Percentiles rank a stretch among this genome's conserved stretches.
These are phyloP conservation scores for Leptographium lundbergii DNA, from an alignment of 2,329 filamentous ascomycete genomes.

Conservation along the genomic window DNA sequence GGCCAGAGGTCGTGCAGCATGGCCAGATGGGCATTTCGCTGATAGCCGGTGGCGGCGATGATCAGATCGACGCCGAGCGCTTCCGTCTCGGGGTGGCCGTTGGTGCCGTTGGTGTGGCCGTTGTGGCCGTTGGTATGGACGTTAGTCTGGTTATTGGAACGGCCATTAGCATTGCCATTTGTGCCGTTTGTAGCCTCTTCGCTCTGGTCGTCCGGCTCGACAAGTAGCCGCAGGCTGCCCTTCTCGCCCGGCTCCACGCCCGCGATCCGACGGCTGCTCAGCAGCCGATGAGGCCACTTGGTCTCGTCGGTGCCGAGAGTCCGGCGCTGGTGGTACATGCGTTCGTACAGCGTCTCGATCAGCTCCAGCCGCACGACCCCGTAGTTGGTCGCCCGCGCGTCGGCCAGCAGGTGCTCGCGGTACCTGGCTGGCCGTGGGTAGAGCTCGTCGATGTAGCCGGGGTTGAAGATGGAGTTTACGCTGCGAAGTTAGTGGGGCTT, in stretches of 20 bases:
- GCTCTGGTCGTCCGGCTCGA: slow-evolving; percentile 29
- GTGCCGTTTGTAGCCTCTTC: slow-evolving; percentile 8
- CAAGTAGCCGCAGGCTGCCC: slow-evolving; percentile 40
- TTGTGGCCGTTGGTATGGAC: slow-evolving; percentile 9
- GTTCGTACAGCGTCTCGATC: slow-evolving; percentile 78
- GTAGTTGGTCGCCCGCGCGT: slow-evolving; percentile 83
- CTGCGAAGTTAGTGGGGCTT: slow-evolving; percentile 26
- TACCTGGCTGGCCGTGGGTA: slow-evolving; percentile 53
- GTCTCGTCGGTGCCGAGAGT: slow-evolving; percentile 53
- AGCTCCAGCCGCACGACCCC: slow-evolving; percentile 84
- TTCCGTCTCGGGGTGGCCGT: slow-evolving; percentile 17
- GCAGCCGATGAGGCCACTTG: slow-evolving; percentile 72
- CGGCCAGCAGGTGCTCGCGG: slow-evolving; percentile 47
- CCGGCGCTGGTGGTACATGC: slow-evolving; percentile 75
- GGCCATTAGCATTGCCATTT: slow-evolving; percentile 11
- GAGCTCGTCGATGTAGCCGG: slow-evolving; percentile 65
- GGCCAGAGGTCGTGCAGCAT: slow-evolving; percentile 56
- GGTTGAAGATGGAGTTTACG: slow-evolving; percentile 95
- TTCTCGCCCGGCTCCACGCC: slow-evolving; percentile 39
- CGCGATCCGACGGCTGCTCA: slow-evolving; percentile 54
- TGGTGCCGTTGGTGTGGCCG: neutral
- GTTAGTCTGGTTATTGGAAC: neutral
- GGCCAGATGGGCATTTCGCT: slow-evolving; percentile 62
- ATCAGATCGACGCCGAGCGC: slow-evolving; percentile 71
- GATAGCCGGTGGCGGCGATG: slow-evolving; percentile 80